Conservation (phyloP, 2,329 filamentous ascomycete genomes). For the Colletotrichum lini region DNA sequence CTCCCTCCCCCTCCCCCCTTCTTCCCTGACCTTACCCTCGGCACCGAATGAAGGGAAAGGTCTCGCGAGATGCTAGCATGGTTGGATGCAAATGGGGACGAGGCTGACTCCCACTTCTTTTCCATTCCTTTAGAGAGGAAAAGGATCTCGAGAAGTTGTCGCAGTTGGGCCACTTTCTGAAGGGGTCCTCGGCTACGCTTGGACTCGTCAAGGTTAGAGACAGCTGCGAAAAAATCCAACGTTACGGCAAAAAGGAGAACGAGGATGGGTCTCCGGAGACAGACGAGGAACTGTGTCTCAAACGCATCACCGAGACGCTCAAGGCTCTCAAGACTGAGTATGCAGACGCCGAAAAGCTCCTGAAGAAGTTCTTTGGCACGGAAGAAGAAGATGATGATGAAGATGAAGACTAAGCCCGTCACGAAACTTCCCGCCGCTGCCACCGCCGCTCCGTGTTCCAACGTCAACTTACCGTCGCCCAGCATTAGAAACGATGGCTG, state of each 20-base stretch:
- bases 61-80: neutral
- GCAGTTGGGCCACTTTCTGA: conserved; percentile 92
- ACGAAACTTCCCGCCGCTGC: conserved; percentile 35
- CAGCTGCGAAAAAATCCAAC: conserved; percentile 96
- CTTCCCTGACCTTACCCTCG: conserved; percentile 15
- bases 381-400: conserved; percentile 44
- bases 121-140: conserved; percentile 66
- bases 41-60: neutral
- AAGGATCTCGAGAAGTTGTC: conserved; percentile 83
- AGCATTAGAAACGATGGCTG: conserved; percentile 54
- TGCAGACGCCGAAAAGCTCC: conserved; percentile 76
- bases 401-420: conserved; percentile 42
- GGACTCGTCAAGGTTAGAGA: conserved; percentile 93
- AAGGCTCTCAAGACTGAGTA: conserved; percentile 83
- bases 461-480: conserved; percentile 32
- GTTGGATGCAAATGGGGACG: neutral
- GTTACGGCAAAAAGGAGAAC: conserved; percentile 88
- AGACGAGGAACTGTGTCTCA: conserved; percentile 77
- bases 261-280: conserved; percentile 78
- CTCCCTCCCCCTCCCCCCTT: conserved; percentile 25
- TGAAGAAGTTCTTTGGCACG: conserved; percentile 75
- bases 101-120: conserved; percentile 37
- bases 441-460: conserved; percentile 32
- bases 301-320: conserved; percentile 79
- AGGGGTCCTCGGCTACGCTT: conserved; percentile 95